Base-by-base conservation (phyloP, 768 basidiomycete species). In the Mycena haematopus region DNA sequence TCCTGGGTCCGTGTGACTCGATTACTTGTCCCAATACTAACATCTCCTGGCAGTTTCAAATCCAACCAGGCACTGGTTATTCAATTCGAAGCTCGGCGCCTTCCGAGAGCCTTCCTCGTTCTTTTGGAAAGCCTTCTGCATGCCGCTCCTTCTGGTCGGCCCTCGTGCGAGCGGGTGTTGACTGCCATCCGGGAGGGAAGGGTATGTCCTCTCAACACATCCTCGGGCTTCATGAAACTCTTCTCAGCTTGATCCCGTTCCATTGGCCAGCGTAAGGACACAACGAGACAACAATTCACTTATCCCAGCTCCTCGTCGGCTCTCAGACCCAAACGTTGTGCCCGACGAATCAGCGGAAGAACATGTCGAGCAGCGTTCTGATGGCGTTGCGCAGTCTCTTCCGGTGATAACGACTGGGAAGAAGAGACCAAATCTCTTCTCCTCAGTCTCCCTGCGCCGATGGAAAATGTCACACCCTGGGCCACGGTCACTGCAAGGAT, bases 81-180 rank as follows among this genome's bases (percentile, higher is more conserved):
- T 0, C 75, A 82, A 1, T 93, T 94, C 64, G 86, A 88, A 63
- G 78, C 86, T 4, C 82, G 95, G n/a, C 83, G 88, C 44, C 76
- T 96, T 0, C 91, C 93, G 2, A 78, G 85, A 5, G 81, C 89
- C 6, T 88, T 88, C 63, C 77, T 95, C 6, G 79, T 91, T 1
- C 74, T 96, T 15, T 77, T 96, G 27, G 91, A 93, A 63, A 82
- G 83, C 58, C 78, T 96, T 45, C 74, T 95, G 61, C 83, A 87
- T 63, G 80, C 88, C 35, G 74, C 73, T 3, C 88, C 94, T 0
- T 72, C 76, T 3, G 73, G 73, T n/a, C 81, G 95, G 54, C 91
- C 92, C 9, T 84, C 86, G 0, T 87, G 87, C 50, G 91, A 93
- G 65, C 82, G 88, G 52, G 88, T 96, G 15, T 73, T 81, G n/a